These are phyloP conservation scores for Rhizophagus sp. DNA, from an alignment of 192 early-diverging fungal genomes.

Conservation along the genomic window DNA sequence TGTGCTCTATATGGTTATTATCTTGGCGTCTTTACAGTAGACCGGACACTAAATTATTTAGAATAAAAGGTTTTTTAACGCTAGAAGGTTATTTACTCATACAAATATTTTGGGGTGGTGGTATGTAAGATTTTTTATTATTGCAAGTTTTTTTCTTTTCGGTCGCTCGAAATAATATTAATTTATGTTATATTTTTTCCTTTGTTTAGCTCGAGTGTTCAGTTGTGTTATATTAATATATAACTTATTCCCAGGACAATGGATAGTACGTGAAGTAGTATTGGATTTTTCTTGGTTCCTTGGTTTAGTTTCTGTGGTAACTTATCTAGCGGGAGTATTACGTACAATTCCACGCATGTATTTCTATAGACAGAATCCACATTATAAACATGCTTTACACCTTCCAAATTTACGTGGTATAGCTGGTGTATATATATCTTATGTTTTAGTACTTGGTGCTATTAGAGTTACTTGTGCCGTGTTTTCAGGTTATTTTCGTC, in stretches of 20 bases:
- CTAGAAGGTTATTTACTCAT: slow-evolving; percentile 19
- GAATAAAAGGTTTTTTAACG: slow-evolving; percentile 3
- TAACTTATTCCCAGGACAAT: neutral
- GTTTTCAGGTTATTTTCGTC: neutral
- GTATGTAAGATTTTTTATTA: neutral
- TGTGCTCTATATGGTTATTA: neutral
- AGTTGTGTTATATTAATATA: neutral
- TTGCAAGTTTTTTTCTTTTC: too few species aligned
- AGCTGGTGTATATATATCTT: neutral
- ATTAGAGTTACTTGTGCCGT: neutral
- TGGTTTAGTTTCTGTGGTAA: neutral
- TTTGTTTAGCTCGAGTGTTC: neutral
- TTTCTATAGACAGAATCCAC: slow-evolving; percentile 17
- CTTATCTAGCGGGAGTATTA: slow-evolving; percentile 15
- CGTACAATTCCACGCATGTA: slow-evolving; percentile 22
- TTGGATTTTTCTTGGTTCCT: neutral
- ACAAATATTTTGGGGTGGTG: slow-evolving; percentile 3
- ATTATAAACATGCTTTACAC: slow-evolving; percentile 7
- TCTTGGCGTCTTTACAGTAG: slow-evolving; percentile 2
- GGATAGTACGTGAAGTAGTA: neutral
- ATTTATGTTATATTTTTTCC: too few species aligned
- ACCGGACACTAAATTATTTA: neutral
- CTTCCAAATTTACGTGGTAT: slow-evolving; percentile 1
- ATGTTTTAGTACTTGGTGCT: neutral
- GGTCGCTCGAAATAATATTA: too few species aligned